These are phyloP conservation scores for Melampsora abietis-canadensis DNA, from an alignment of 1,284 basidiomycete species.

Conservation along the genomic window DNA sequence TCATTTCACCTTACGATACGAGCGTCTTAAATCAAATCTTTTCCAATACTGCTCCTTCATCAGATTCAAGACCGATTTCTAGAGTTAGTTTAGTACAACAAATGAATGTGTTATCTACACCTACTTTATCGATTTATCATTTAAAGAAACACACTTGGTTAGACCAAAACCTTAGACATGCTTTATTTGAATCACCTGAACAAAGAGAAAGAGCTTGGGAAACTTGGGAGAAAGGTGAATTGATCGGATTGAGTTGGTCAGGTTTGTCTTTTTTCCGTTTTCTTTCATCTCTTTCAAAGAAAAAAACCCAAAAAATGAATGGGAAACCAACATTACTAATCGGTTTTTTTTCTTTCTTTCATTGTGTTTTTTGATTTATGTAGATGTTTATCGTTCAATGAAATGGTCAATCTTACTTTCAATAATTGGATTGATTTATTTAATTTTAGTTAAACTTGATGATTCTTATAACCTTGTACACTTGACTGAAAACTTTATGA, in stretches of 20 bases:
- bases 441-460: constrained; percentile 3
- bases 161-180: neutral
- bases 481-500: constrained; percentile 27
- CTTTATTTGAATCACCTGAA: constrained; percentile 5
- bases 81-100: constrained; percentile 19
- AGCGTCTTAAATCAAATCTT: constrained; percentile 5
- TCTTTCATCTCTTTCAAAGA: too few species aligned
- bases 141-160: constrained; percentile 10
- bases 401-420: constrained; percentile 17
- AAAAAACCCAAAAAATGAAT: too few species aligned
- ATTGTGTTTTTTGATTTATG: neutral
- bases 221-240: constrained; percentile 23
- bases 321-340: too few species aligned
- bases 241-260: constrained; percentile 2
- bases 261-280: neutral
- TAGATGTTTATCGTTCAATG: constrained; percentile 19
- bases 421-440: constrained; percentile 19
- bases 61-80: constrained; percentile 20
- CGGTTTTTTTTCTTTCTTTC: too few species aligned
- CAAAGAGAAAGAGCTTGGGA: constrained; percentile 13
- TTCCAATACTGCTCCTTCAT: neutral
- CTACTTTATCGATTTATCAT: constrained; percentile 33
- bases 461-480: constrained; percentile 33
- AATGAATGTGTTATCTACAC: constrained; percentile 15
- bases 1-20: constrained; percentile 15